Base-by-base conservation (phyloP, 768 basidiomycete species). In the Mycena rebaudengoi region DNA sequence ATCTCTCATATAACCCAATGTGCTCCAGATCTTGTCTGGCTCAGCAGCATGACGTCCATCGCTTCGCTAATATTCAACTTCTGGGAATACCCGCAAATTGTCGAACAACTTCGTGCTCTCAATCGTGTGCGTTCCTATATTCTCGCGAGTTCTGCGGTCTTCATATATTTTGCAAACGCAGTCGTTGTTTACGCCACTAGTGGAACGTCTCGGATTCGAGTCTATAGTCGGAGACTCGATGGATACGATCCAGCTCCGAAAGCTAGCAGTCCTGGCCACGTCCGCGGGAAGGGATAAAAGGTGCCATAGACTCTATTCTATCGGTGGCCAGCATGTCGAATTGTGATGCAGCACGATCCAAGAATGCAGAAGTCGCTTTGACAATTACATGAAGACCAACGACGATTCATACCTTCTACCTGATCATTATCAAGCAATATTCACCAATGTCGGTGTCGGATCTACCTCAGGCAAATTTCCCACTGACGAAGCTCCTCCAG, bases 171-270 rank as follows among this genome's bases (percentile, higher is more conserved):
- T 51, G 28, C 29, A 7, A n/a, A n/a, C 62, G 13, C 56, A 92
- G 91, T 69, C 72, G 14, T 79, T 92, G 18, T 91, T 92, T 75
- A 80, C 78, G 45, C 97, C 97, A 3, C 73, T 98, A 46, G 90
- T 94, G 28, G 78, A 91, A 37, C 85, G 82, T 62, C 83, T 98
- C 32, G 95, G 96, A 4, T 96, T 88, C 70, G 91, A 93, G 30
- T 91, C 90, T 71, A 74, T 79, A 4, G 79, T 81, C 8, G 78
- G 77, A 8, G 97, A 99, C 49, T 79, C 86, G 8, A 78, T 86
- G 11, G 94, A 91, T 65, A 83, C 80, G 13, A 82, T 88, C 13
- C 86, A 91, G 68, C 79, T 98, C 58, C 87, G 96, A 44, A 91
- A 93, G 16, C 80, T 85, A 33, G 92, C 90, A 1, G 86, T 98